Evolutionary conservation across 169 alveolate genomes (phyloP).

Genomic region (Cyclospora cayetanensis): DNA sequence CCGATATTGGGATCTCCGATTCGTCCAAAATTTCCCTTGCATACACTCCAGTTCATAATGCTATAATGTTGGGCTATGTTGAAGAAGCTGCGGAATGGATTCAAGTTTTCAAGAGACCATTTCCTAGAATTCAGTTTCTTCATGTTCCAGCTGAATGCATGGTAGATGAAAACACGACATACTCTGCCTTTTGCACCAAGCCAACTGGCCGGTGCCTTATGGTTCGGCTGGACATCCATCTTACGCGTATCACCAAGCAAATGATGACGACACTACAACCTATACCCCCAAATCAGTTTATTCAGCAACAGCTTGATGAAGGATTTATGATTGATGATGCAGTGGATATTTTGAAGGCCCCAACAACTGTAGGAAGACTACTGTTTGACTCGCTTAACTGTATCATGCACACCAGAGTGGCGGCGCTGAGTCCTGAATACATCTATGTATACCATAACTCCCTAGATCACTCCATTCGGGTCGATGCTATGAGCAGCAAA

Average conservation of each 20-base stretch:
- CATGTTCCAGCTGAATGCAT: not conserved
- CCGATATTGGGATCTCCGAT: not conserved
- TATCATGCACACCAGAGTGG: not conserved
- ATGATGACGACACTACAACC: not conserved
- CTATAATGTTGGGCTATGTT: not conserved
- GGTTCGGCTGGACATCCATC: not conserved
- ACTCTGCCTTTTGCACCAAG: not conserved
- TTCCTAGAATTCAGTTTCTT: not conserved
- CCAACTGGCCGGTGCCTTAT: not conserved
- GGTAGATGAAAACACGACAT: not conserved
- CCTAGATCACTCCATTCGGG: not conserved
- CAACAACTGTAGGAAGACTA: not conserved
- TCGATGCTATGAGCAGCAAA: not conserved
- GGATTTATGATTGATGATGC: not conserved
- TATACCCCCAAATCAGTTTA: not conserved
- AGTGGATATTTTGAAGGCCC: not conserved
- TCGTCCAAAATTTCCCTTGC: not conserved
- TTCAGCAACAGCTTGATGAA: not conserved
- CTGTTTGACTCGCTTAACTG: not conserved
- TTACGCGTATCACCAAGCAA: not conserved
- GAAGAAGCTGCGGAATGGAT: slow-evolving; percentile 4
- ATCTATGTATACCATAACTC: not conserved
- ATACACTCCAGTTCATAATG: not conserved
- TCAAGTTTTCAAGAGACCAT: not conserved
- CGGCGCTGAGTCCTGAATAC: not conserved